phyloP scores from a whole-genome alignment of 2,329 filamentous ascomycete species.

The Colletotrichum sp. region DNA sequence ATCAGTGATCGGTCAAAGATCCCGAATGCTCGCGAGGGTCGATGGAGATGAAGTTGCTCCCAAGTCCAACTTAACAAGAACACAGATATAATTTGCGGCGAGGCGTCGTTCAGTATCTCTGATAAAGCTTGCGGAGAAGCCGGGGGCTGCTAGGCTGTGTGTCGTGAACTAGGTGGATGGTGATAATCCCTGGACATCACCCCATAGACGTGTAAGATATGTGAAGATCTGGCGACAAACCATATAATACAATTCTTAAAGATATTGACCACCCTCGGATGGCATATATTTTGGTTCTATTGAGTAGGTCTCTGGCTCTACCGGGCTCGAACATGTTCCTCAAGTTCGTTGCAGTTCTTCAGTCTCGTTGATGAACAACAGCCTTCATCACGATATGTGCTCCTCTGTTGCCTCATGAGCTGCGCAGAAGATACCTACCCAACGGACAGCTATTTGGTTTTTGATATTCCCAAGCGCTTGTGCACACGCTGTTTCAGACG shows the following conservation, averaged over 20 bases:
- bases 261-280: fast-evolving
- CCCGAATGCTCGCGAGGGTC: neutral
- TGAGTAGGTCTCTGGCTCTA: fast-evolving
- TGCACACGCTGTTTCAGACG: neutral
- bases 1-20: neutral
- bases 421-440: fast-evolving
- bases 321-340: fast-evolving
- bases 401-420: neutral
- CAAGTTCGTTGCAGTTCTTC: neutral
- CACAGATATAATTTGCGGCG: neutral
- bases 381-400: neutral
- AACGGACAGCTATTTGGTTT: neutral
- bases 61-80: neutral
- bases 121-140: neutral
- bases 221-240: neutral
- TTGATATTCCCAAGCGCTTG: neutral
- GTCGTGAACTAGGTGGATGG: neutral
- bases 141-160: neutral
- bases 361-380: neutral
- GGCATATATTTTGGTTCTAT: neutral
- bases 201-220: neutral
- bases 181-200: neutral
- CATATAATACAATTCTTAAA: neutral
- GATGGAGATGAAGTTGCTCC: neutral
- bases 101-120: neutral